These are phyloP conservation scores for Agrostemma githago DNA, from an alignment of 148 eudicot genomes.

Conservation along the genomic window DNA sequence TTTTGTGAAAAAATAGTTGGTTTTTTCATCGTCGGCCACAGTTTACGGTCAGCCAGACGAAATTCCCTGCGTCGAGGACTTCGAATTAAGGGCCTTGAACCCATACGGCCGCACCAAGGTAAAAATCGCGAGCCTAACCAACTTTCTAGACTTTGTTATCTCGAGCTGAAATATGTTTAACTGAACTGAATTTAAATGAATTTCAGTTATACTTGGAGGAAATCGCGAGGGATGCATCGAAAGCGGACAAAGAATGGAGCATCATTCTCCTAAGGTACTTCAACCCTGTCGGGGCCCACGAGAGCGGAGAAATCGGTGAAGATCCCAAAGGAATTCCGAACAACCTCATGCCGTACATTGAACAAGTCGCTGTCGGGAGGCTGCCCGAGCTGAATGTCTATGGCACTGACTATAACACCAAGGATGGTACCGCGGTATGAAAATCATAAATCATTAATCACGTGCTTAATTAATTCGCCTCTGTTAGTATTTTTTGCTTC, in stretches of 20 bases:
- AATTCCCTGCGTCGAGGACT: conserved; percentile 79
- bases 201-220: conserved; percentile 73
- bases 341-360: conserved; percentile 88
- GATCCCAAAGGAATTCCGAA: conserved; percentile 91
- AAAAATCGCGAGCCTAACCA: too few species aligned
- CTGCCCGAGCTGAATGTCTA: too few species aligned
- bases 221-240: conserved; percentile 71
- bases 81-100: conserved; percentile 64
- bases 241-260: conserved; percentile 71
- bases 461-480: too few species aligned
- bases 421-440: too few species aligned
- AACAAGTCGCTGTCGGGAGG: conserved; percentile 88
- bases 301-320: conserved; percentile 83
- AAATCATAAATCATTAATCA: too few species aligned
- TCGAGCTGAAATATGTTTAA: too few species aligned
- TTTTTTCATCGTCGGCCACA: conserved; percentile 91
- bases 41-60: conserved; percentile 88
- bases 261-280: conserved; percentile 81
- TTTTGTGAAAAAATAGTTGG: conserved; percentile 45
- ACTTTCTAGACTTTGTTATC: too few species aligned
- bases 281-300: conserved; percentile 94
- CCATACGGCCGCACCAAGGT: conserved; percentile 97
- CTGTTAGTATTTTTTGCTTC: too few species aligned
- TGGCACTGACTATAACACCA: too few species aligned
- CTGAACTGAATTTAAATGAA: conserved; percentile 7